Base-by-base conservation (phyloP, 306 rosid species). In the Quercus wislizeni region DNA sequence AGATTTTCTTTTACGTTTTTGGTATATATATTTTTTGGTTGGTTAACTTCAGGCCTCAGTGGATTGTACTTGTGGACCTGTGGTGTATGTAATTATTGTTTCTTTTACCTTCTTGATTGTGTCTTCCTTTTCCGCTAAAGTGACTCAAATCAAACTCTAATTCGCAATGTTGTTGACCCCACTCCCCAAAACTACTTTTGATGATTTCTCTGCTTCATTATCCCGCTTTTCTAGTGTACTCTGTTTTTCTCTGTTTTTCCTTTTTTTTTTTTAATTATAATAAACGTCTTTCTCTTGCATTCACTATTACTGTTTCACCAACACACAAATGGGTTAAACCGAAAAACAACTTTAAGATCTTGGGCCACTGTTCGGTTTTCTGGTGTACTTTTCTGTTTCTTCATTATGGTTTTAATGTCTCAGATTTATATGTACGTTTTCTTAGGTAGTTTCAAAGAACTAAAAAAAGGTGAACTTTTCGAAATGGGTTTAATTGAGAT, bases 121-220 rank as follows among this genome's bases (percentile, higher is more conserved):
- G 20, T 51, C 15, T 41, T 65, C 43, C 10, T 69, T 14, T 49
- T 46, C 68, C 35, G 35, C 20, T 38, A 19, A 65, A 14, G 69
- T 15, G 25, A 63, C 84, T 73, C 30, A 58, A 28, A 69, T 71
- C 73, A 15, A 4, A 62, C 79, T 73, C 81, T 75, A 14, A 64
- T 80, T 55, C 51, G 84, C 85, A 88, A 87, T 89, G 91, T 55
- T 75, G 52, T 77, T 87, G 83, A 85, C 82, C 78, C 20, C 62
- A 69, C 30, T 41, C 12, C 68, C 49, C 20, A 31, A 2, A 30
- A 43, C 23, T 49, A 4, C 58, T 62, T n/a, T 49, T 75, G 79
- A 21, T 31, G 69, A 35, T 77, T 73, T 69, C 55, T 65, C 41
- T 18, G 49, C 49, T 28, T 76, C 55, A 17, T 55, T 25, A 76